Conservation (phyloP, 345 rosid species). For the Lumnitzera littorea region DNA sequence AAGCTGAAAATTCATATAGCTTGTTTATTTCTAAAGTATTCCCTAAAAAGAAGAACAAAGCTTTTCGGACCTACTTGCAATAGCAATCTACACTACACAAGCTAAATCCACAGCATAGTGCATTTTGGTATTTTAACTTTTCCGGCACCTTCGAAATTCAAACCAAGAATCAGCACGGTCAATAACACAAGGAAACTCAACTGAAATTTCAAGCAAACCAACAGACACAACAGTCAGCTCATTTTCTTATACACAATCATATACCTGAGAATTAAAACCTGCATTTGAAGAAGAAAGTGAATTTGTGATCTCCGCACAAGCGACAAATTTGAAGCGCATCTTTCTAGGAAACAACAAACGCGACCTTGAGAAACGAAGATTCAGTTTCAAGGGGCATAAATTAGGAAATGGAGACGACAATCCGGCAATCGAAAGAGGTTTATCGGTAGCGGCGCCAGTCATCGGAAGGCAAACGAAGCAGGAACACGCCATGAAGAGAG, state of each 20-base stretch:
- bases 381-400: neutral
- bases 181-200: no score
- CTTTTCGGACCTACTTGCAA: no score
- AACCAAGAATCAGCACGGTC: no score
- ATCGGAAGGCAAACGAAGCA: constrained; percentile 37
- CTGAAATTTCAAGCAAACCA: no score
- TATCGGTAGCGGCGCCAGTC: constrained; percentile 31
- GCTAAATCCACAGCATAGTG: no score
- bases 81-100: no score
- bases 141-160: no score
- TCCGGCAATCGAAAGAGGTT: constrained; percentile 38
- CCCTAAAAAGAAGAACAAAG: no score
- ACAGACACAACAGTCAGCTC: neutral
- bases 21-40: no score
- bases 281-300: constrained; percentile 38
- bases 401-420: constrained; percentile 15
- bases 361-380: neutral
- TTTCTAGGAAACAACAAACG: constrained; percentile 28
- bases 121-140: no score
- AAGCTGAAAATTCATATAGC: no score
- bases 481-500: constrained; percentile 45
- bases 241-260: neutral
- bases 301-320: constrained; percentile 52
- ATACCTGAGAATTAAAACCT: constrained; percentile 75
- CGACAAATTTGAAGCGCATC: constrained; percentile 39